A percentile compares a stretch with the other conserved stretches of the same genome.
Evolutionary conservation across 2,329 filamentous ascomycete species (phyloP).

Genomic region (Cryphonectria japonica): DNA sequence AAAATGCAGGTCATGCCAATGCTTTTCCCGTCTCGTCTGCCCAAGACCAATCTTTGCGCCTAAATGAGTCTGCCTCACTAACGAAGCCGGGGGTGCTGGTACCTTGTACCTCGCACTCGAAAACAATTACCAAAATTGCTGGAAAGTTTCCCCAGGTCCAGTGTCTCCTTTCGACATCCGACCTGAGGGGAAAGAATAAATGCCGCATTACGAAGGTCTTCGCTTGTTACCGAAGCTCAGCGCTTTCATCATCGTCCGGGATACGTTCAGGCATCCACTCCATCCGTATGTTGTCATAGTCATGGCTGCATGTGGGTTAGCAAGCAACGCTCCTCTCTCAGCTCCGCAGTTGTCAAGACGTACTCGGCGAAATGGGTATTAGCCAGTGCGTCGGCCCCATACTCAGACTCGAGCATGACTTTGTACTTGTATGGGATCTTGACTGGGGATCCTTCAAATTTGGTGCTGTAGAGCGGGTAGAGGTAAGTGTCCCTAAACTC

Average conservation of each 20-base stretch:
- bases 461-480: constrained; percentile 70
- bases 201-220: neutral
- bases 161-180: neutral
- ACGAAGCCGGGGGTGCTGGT: neutral
- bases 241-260: constrained; percentile 2
- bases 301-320: constrained; percentile 41
- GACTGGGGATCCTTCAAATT: constrained; percentile 68
- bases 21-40: neutral
- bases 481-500: constrained; percentile 60
- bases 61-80: neutral
- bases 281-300: constrained; percentile 45
- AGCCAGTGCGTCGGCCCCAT: constrained; percentile 54
- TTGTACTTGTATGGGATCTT: constrained; percentile 68
- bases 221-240: neutral
- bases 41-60: neutral
- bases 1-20: neutral
- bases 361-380: constrained; percentile 58
- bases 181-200: too few species aligned
- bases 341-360: constrained; percentile 31
- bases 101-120: neutral
- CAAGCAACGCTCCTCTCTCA: neutral
- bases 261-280: constrained; percentile 36
- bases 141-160: neutral
- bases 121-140: neutral
- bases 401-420: constrained; percentile 62